These are phyloP conservation scores for Podospora pseudopauciseta DNA, from an alignment of 495 filamentous ascomycete species.

Conservation along the genomic window DNA sequence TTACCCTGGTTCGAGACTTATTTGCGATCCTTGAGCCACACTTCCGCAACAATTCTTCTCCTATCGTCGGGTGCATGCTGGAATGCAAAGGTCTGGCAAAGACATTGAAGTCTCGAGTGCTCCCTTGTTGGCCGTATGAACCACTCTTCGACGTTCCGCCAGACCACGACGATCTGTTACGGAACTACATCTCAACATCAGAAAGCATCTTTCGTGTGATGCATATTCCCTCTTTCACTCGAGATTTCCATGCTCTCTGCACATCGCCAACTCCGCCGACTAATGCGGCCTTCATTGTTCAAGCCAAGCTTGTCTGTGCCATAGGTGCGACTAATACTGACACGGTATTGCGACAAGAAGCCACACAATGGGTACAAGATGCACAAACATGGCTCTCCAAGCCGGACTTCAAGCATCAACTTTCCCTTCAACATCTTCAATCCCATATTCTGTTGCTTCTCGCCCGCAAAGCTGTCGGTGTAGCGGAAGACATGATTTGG, in stretches of 20 bases:
- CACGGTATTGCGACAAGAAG: conserved; percentile 14
- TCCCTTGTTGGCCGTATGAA: conserved; percentile 15
- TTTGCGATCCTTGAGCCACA: conserved; percentile 24
- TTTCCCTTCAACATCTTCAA: conserved; percentile 20
- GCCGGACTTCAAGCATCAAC: conserved; percentile 23
- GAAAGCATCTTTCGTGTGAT: conserved; percentile 52
- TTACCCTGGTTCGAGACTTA: conserved; percentile 36
- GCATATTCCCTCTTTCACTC: conserved; percentile 53
- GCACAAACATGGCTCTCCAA: conserved; percentile 24
- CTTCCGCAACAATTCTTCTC: conserved; percentile 10
- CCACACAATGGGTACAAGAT: conserved; percentile 27
- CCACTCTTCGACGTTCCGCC: conserved; percentile 34
- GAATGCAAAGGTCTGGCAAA: conserved; percentile 33
- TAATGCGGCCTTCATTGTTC: conserved; percentile 19
- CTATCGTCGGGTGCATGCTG: conserved; percentile 6
- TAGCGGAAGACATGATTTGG: conserved; percentile 24
- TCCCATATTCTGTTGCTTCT: conserved; percentile 22
- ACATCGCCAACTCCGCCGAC: conserved; percentile 9
- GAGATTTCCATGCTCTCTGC: conserved; percentile 37
- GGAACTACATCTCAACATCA: conserved; percentile 44
- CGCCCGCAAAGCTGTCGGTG: conserved; percentile 21
- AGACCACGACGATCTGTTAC: conserved; percentile 46
- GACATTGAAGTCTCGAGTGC: not conserved
- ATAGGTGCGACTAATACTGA: conserved; percentile 25
- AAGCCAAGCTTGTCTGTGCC: conserved; percentile 28